Evolutionary conservation across 2,329 filamentous ascomycete species (phyloP).

Genomic region (Xylariales sp.): DNA sequence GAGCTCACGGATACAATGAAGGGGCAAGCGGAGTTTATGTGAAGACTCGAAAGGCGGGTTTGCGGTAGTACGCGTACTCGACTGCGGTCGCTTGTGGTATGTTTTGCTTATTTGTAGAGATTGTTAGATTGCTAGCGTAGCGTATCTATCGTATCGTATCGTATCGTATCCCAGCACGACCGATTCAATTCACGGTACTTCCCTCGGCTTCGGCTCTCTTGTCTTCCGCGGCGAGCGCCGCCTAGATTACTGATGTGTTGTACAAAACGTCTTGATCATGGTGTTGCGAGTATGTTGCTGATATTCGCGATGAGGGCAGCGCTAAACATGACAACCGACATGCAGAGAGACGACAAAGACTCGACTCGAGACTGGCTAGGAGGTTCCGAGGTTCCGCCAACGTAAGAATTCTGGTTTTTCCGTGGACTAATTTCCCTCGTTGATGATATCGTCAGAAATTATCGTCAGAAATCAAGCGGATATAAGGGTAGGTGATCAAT

Average conservation of each 20-base stretch:
- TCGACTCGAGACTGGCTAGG: neutral
- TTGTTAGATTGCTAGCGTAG: neutral
- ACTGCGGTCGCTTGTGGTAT: neutral
- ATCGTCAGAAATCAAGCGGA: constrained; percentile 4
- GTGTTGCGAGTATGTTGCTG: constrained; percentile 23
- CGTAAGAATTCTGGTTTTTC: neutral
- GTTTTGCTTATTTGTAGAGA: neutral
- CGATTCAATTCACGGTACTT: neutral
- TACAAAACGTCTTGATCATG: constrained; percentile 25
- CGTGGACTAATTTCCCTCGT: neutral
- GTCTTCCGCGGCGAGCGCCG: constrained; percentile 13
- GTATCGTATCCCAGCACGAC: neutral
- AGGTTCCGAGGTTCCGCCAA: neutral
- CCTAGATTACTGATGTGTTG: constrained; percentile 19
- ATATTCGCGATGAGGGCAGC: constrained; percentile 6
- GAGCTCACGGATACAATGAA: constrained; percentile 1
- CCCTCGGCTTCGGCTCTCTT: constrained; percentile 5
- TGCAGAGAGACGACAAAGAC: constrained; percentile 8
- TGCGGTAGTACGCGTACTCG: neutral
- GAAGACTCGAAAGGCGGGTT: neutral
- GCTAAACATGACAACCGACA: constrained; percentile 22
- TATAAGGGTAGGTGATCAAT: constrained; percentile 8
- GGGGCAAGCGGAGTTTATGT: neutral
- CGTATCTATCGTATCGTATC: constrained; percentile 17
- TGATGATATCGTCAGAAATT: constrained; percentile 5